Conservation (phyloP, 176 grass and related monocot genomes). For the Raddia distichophylla region DNA sequence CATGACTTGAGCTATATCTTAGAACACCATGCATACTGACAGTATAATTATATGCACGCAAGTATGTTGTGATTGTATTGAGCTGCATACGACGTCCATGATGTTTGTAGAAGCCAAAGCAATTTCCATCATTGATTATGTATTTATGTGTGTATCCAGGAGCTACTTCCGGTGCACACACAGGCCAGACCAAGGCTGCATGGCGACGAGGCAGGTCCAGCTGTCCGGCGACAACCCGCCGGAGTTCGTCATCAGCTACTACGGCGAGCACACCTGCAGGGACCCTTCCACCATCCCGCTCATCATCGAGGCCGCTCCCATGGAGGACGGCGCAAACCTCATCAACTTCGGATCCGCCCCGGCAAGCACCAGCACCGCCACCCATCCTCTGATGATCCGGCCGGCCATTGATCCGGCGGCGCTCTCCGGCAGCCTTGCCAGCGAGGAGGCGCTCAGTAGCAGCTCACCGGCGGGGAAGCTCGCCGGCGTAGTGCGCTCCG, state of each 20-base stretch:
- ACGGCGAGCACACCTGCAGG: slow-evolving; percentile 75
- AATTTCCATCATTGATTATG: too few species aligned
- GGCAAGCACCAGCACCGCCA: not conserved
- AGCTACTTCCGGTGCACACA: slow-evolving; percentile 91
- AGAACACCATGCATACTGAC: not conserved
- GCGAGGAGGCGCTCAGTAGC: slow-evolving; percentile 53
- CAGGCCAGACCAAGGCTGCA: slow-evolving; percentile 63
- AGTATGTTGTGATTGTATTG: too few species aligned
- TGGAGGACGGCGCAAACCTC: slow-evolving; percentile 15
- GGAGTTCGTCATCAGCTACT: slow-evolving; percentile 66
- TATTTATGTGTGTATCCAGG: slow-evolving; percentile 34
- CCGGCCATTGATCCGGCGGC: not conserved
- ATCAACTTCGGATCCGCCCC: slow-evolving; percentile 59
- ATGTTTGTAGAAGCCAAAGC: too few species aligned
- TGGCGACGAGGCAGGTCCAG: slow-evolving; percentile 76
- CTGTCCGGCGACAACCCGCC: slow-evolving; percentile 50
- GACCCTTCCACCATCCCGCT: slow-evolving; percentile 51
- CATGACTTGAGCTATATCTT: not conserved
- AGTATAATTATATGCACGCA: not conserved
- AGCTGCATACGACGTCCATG: too few species aligned
- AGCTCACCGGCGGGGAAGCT: slow-evolving; percentile 36
- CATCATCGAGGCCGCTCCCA: slow-evolving; percentile 32
- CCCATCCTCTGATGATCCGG: not conserved
- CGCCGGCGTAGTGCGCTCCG: slow-evolving; percentile 16
- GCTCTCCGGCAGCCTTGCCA: slow-evolving; percentile 21